Evolutionary conservation across 352 stramenopile genomes (phyloP).

Genomic region (Pythium chondricola): DNA sequence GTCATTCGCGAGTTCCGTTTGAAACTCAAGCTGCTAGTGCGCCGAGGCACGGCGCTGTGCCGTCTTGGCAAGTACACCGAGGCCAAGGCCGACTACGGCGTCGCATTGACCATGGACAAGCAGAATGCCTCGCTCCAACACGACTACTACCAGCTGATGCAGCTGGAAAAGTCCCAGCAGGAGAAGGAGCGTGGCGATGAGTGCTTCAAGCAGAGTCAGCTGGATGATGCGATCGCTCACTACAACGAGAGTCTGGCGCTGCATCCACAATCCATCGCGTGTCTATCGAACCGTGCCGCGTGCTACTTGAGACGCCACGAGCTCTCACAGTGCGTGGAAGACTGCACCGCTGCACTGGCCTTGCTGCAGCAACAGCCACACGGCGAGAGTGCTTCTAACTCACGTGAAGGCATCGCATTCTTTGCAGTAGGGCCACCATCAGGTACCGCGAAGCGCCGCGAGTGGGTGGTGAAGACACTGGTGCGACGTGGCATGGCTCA

Average conservation of each 20-base stretch:
- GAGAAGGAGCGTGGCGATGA: conserved; percentile 43
- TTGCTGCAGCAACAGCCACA: conserved; percentile 41
- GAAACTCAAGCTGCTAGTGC: conserved; percentile 72
- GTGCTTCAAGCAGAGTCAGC: conserved; percentile 33
- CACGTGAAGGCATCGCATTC: conserved; percentile 38
- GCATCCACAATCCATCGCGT: conserved; percentile 57
- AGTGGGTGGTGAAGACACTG: conserved; percentile 74
- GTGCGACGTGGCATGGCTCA: conserved; percentile 56
- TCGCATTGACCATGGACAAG: conserved; percentile 70
- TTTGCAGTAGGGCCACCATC: conserved; percentile 46
- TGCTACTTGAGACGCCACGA: conserved; percentile 54
- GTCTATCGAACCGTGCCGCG: conserved; percentile 68
- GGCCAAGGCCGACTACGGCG: conserved; percentile 75
- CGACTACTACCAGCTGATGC: conserved; percentile 59
- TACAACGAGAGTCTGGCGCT: conserved; percentile 58
- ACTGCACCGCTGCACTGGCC: conserved; percentile 50
- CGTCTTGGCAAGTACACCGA: conserved; percentile 48
- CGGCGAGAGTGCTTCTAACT: background rate
- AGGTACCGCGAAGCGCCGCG: conserved; percentile 47
- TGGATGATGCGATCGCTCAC: conserved; percentile 34
- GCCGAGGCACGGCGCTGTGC: conserved; percentile 62
- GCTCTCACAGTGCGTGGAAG: conserved; percentile 41
- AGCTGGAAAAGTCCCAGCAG: conserved; percentile 46
- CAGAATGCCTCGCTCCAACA: conserved; percentile 58
- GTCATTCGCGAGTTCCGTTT: conserved; percentile 48